These are phyloP conservation scores for Salvia miltiorrhiza DNA, from an alignment of 257 asterid species.

Conservation along the genomic window DNA sequence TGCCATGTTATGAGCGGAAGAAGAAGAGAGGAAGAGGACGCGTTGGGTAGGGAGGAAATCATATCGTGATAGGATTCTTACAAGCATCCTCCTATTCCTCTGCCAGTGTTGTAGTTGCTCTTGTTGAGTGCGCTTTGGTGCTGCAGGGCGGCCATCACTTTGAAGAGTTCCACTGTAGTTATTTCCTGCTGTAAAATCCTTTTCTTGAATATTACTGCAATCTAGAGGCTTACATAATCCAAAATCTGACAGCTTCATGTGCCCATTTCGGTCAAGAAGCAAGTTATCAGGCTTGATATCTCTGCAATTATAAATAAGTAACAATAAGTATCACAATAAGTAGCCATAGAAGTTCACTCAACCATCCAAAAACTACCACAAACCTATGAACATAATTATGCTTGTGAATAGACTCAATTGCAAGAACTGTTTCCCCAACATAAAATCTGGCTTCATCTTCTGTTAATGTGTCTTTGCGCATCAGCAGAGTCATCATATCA, in stretches of 20 bases:
- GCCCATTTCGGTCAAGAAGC: constrained; percentile 91
- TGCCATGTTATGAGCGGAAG: background rate
- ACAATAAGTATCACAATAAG: constrained; percentile 1
- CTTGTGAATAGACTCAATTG: constrained; percentile 91
- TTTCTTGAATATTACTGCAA: constrained; percentile 90
- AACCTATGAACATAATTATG: constrained; percentile 95
- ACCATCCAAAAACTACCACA: constrained; percentile 22
- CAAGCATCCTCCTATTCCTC: constrained; percentile 93
- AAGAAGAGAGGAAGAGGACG: no score
- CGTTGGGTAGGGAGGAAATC: background rate
- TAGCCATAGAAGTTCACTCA: constrained; percentile 14
- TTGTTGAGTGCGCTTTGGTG: constrained; percentile 87
- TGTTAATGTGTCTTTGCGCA: constrained; percentile 91
- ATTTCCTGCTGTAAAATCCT: constrained; percentile 76
- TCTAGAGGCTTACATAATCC: constrained; percentile 94
- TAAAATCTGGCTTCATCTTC: constrained; percentile 92
- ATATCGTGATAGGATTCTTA: constrained; percentile 35
- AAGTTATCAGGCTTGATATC: constrained; percentile 98
- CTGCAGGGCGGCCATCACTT: constrained; percentile 90
- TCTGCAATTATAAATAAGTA: constrained; percentile 41
- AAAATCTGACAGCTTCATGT: constrained; percentile 93
- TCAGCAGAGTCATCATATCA: constrained; percentile 97
- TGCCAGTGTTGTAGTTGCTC: constrained; percentile 96
- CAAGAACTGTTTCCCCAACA: constrained; percentile 93
- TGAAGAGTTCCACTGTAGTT: constrained; percentile 75